Base-by-base conservation (phyloP, 257 asterid species). In the Solanum tarapatanum region DNA sequence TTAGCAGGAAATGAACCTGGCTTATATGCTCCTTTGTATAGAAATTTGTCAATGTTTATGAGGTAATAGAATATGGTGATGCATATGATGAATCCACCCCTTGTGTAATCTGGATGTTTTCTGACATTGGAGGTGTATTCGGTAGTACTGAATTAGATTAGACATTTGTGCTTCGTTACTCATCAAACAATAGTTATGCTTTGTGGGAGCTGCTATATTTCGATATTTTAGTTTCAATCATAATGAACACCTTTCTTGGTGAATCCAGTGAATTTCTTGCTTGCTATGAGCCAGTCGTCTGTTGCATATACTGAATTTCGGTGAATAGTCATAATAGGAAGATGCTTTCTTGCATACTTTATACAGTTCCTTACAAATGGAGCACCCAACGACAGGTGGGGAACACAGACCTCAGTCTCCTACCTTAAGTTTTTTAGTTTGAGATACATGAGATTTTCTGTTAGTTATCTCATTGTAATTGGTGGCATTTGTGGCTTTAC, bases 41-140 rank as follows among this genome's bases (percentile, higher is more conserved):
- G 98, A 64, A 97, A 95, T 86, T 87, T 94, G 82, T 95, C 98
- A 41, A 92, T 90, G 87, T 96, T 96, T 88, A 89, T 88, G 92
- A 94, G 99, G 99, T 94, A 90, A 88, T 36, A 35, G 26, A 26
- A 51, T 21, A 69, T 80, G 7, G 11, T 62, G 41, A 37, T 55
- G 76, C 41, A n/a, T 79, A 35, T 21, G n/a, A 79, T 19, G 24
- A 86, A 14, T 72, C 37, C 37, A 6, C 3, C 16, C 45, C 73
- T 8, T 28, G n/a, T 36, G 85, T 36, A 58, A 24, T 41, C 13
- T 36, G 30, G 60, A 21, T n/a, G 7, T 8, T 28, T 43, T 79
- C 24, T 39, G 33, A 26, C 64, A 48, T 80, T 80, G 68, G 68
- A 28, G 39, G 41, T 45, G 10, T 26, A 24, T 80, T 28, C 17